Evolutionary conservation across 768 basidiomycete species (phyloP), one percentile per base, ranked within the genome.

Genomic region (Pisolithus marmoratus): DNA sequence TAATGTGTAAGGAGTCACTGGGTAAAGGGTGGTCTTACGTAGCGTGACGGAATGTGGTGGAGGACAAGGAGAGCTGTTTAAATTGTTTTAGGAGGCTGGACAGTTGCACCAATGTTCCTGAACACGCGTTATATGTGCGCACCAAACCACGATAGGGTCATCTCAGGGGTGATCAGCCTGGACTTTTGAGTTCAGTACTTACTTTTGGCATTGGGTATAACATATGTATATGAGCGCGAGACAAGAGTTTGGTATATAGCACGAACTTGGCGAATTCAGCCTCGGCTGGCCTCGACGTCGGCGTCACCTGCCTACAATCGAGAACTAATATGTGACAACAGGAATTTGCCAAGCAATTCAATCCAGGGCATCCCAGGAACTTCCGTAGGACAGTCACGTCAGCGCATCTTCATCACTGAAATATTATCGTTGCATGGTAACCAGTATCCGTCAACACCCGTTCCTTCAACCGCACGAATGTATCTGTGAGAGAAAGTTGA

Each of bases 391-490:
- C 5, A 12, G 34, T 14, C 34, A 34, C 34, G 12, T 34, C 34
- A 34, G 14, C 5, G 34, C 34, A 26, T 38, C 14, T 23, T 17
- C 26, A 0, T 6, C 44, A 17, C 12, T n/a, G 27, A 4, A 15
- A 46, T 11, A 9, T 23, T 8, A 15, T n/a, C 24, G 15, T 17
- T 50, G 24, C 26, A 37, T 41, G 34, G 42, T 38, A 27, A 19
- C 4, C n/a, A 8, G 38, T 41, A 20, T 19, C 36, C 5, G 27
- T 4, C 12, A 38, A 20, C 37, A 8, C 27, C 26, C 19, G 27
- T 23, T 58, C 44, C 63, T 9, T 63, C 65, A 43, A 54, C 8
- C 4, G 5, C 22, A 58, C 2, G 63, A 49, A 53, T 66, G 65
- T 51, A 66, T 61, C 65, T 66, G 46, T 29, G 24, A 48, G 40